These are phyloP conservation scores for Physcomitrium patens DNA, from an alignment of 225 moss, liverwort and hornwort genomes.

Conservation along the genomic window DNA sequence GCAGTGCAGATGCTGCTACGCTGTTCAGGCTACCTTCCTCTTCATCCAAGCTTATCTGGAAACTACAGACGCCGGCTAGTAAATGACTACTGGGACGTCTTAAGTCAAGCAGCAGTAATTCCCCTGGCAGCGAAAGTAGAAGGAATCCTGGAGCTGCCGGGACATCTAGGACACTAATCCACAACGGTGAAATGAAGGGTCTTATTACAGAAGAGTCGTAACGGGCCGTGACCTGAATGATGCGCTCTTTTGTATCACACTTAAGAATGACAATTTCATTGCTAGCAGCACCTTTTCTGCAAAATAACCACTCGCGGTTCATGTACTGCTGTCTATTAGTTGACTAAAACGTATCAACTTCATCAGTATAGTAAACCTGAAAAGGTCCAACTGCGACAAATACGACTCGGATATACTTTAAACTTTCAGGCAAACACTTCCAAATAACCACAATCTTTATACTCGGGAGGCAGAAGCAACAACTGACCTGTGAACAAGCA, in stretches of 20 bases:
- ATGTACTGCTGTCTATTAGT: not conserved
- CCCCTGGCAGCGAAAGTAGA: constrained; percentile 79
- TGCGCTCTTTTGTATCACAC: constrained; percentile 70
- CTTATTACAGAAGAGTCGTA: constrained; percentile 58
- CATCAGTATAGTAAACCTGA: no score
- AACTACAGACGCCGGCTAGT: constrained; percentile 53
- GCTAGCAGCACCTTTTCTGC: constrained; percentile 68
- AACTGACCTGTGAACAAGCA: constrained; percentile 74
- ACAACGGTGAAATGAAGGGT: constrained; percentile 50
- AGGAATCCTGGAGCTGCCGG: constrained; percentile 86
- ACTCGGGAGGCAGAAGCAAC: not conserved
- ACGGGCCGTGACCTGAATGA: constrained; percentile 59
- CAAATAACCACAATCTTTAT: not conserved
- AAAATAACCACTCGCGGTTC: constrained; percentile 12
- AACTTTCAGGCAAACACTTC: not conserved
- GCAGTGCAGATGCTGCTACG: constrained; percentile 92
- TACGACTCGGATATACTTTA: no score
- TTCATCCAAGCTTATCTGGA: constrained; percentile 58
- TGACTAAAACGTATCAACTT: not conserved
- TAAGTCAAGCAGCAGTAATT: constrained; percentile 84
- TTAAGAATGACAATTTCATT: constrained; percentile 75
- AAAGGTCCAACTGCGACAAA: no score
- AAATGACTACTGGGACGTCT: constrained; percentile 60
- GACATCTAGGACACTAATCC: constrained; percentile 74
- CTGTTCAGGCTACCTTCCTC: constrained; percentile 90